Evolutionary conservation across 2,329 filamentous ascomycete genomes (phyloP), one percentile per base, ranked within the genome.

Genomic region (Aaosphaeria pasadenensis): DNA sequence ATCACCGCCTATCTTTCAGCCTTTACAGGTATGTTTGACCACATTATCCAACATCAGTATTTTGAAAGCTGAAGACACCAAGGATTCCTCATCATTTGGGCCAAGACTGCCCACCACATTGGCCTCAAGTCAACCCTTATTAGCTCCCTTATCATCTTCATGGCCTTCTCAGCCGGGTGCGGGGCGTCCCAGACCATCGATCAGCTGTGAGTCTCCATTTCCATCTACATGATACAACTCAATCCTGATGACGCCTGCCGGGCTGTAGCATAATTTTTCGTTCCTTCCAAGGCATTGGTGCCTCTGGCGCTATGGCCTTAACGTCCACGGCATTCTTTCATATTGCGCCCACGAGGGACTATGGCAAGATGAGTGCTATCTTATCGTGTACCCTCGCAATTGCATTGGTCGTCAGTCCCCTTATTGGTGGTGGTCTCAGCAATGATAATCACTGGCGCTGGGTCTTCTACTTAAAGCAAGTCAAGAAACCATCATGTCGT

Each of bases 381-480:
- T 24, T 51, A 5, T 35, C 46, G 5, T 17, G n/a, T 2, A 9
- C 28, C 9, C 30, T 30, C 24, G 43, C 43, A 17, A 2, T 48
- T 5, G 24, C 39, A 6, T 17, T 33, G 5, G 13, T 33, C 7
- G n/a, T 11, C 5, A 78, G 78, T 0, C 80, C 72, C 0, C 39
- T 70, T 1, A 29, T 47, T 48, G 49, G 81, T 5, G 80, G 79
- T 6, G 77, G 71, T 2, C 79, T 82, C 47, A 73, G 77, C 2
- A 67, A 80, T 48, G 64, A 74, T 45, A 70, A 71, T 1, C 67
- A 67, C 1, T 82, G 81, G 82, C 66, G 77, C 11, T 86, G 82
- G 82, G 77, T 85, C 11, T 83, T 84, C 58, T 85, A 77, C 72
- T 70, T 83, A 53, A 84, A 84, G 46, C 40, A 40, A 32, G 24